Evolutionary conservation across 179 eudicot species (phyloP).

Genomic region (Patellifolia procumbens): DNA sequence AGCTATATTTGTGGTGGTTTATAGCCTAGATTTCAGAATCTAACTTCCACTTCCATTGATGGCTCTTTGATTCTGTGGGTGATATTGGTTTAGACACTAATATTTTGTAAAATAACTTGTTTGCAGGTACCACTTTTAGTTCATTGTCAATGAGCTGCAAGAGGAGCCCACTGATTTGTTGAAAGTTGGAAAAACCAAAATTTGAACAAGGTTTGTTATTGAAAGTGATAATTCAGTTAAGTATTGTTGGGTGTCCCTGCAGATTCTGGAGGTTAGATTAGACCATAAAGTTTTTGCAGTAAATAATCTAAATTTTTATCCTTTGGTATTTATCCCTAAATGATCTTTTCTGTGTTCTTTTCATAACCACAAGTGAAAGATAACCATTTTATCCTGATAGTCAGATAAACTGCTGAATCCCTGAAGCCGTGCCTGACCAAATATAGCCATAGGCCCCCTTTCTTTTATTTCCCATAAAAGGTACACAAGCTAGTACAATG

Average conservation of each 20-base stretch:
- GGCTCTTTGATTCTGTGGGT: constrained; percentile 22
- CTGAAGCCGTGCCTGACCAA: constrained; percentile 5
- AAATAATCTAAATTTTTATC: background rate
- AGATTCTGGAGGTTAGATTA: constrained; percentile 16
- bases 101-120: background rate
- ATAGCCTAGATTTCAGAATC: background rate
- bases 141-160: constrained; percentile 23
- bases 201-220: constrained; percentile 18
- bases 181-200: constrained; percentile 25
- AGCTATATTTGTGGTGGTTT: constrained; percentile 1
- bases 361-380: constrained; percentile 17
- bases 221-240: constrained; percentile 31
- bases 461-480: background rate
- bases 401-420: constrained; percentile 16
- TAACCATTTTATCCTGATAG: constrained; percentile 9
- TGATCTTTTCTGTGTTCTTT: background rate
- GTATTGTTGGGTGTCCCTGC: constrained; percentile 16
- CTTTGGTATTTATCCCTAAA: background rate
- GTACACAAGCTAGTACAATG: background rate
- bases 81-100: constrained; percentile 25
- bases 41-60: background rate
- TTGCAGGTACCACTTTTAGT: constrained; percentile 18
- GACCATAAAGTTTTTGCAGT: background rate
- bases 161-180: constrained; percentile 28
- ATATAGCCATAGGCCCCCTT: background rate